These are phyloP conservation scores for Prunus padus DNA, from an alignment of 306 rosid species.

Conservation along the genomic window DNA sequence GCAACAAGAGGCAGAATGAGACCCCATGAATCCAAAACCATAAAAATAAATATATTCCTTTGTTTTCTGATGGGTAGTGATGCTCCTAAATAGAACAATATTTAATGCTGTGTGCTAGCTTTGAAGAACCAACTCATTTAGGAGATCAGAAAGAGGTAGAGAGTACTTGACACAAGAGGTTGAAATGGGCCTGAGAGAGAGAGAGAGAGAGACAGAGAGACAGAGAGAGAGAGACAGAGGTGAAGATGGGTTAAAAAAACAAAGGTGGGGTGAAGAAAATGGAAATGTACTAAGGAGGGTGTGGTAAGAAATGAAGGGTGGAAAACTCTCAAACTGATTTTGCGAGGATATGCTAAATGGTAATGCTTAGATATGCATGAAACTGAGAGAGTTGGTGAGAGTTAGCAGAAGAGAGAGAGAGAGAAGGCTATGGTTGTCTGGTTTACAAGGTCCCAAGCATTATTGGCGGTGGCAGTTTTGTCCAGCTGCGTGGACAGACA, in stretches of 20 bases:
- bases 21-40: conserved; percentile 44
- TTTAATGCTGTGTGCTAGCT: conserved; percentile 47
- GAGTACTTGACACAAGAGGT: conserved; percentile 17
- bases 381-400: conserved; percentile 33
- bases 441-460: conserved; percentile 79
- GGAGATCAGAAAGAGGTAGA: conserved; percentile 14
- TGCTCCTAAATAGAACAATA: conserved; percentile 42
- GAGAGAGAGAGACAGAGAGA: not conserved
- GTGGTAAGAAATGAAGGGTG: conserved; percentile 72
- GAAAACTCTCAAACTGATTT: conserved; percentile 31
- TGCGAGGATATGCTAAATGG: conserved; percentile 25
- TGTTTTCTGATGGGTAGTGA: conserved; percentile 36
- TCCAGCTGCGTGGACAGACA: conserved; percentile 69
- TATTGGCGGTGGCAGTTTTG: conserved; percentile 95
- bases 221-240: not conserved
- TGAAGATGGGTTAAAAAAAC: too few relatives aligned
- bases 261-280: conserved; percentile 10
- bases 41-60: conserved; percentile 41
- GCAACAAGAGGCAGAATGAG: conserved; percentile 42
- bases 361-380: conserved; percentile 33
- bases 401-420: conserved; percentile 14
- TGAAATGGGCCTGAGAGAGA: conserved; percentile 13
- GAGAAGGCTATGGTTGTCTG: conserved; percentile 46
- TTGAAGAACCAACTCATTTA: conserved; percentile 29
- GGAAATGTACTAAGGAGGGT: conserved; percentile 13